Evolutionary conservation across 2,329 filamentous ascomycete genomes (phyloP), one percentile per base, ranked within the genome.

Genomic region (Pestalotiopsis sp.): DNA sequence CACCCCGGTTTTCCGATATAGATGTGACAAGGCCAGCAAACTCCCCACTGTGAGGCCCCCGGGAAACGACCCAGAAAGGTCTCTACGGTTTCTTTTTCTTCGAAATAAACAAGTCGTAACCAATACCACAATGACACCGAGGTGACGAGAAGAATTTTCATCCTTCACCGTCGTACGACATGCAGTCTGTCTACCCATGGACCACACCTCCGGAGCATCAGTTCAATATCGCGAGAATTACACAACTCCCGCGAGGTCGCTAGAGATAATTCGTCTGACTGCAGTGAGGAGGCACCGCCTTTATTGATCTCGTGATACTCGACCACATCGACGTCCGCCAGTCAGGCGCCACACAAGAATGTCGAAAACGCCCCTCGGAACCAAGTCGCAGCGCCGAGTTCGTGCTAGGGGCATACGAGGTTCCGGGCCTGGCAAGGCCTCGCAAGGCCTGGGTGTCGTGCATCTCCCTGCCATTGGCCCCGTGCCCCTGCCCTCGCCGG

Each of bases 391-490:
- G 59, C 14, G 59, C 59, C 59, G 59, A 62, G 27, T 62, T 62
- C 59, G 59, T 62, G 59, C 59, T n/a, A 62, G 59, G 59, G 59
- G 25, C 59, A 41, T 62, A 62, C 31, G 59, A 62, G 59, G 59
- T 62, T 36, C 59, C 59, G 59, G 59, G 12, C 27, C 36, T 62
- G 17, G 31, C 31, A 36, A 36, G 45, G 45, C 45, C 45, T 52
- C 31, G 31, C 27, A 36, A 36, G 31, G 14, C 45, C 20, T 52
- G 45, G 58, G 59, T 62, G 59, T 39, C 59, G n/a, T 62, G 31
- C 25, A 17, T 62, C 13, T 14, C 36, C 13, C 13, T 20, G 17
- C 31, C 14, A 62, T 62, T 62, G 27, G 59, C 59, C 36, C 14
- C 17, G 7, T 27, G 27, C 57, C 57, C 57, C 57, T 59, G 25